These are phyloP conservation scores for Neopestalotiopsis sp. DNA, from an alignment of 2,329 filamentous ascomycete genomes.

Conservation along the genomic window DNA sequence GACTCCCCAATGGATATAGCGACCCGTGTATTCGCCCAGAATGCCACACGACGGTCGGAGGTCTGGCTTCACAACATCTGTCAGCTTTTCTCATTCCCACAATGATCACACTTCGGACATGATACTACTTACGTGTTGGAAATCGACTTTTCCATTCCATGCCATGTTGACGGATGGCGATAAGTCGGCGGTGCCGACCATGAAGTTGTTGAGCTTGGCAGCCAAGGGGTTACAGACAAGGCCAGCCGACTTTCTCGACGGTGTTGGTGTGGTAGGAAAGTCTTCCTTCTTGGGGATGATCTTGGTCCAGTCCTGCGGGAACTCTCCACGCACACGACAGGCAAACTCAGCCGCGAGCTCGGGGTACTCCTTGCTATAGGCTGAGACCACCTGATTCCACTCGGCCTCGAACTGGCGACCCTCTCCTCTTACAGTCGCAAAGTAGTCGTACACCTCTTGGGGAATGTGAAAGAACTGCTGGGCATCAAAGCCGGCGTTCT, in stretches of 20 bases:
- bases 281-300: constrained; percentile 47
- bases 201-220: constrained; percentile 42
- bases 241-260: constrained; percentile 52
- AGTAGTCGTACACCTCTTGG: constrained; percentile 56
- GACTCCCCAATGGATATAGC: constrained; percentile 55
- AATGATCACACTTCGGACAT: no score
- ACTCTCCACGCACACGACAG: constrained; percentile 49
- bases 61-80: constrained; percentile 20
- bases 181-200: constrained; percentile 53
- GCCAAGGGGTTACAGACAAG: constrained; percentile 54
- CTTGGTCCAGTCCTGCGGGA: constrained; percentile 61
- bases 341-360: constrained; percentile 47
- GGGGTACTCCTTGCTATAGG: constrained; percentile 40
- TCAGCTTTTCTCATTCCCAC: neutral
- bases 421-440: constrained; percentile 48
- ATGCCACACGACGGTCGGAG: constrained; percentile 27
- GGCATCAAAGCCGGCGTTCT: constrained; percentile 51
- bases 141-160: constrained; percentile 55
- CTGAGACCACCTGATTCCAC: constrained; percentile 52
- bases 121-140: constrained; percentile 47
- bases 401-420: constrained; percentile 51
- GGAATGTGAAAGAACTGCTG: constrained; percentile 50
- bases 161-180: constrained; percentile 54
- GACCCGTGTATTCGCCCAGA: constrained; percentile 18
- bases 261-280: constrained; percentile 54